Evolutionary conservation across 768 basidiomycete genomes (phyloP).

Genomic region (Naganishia friedmannii): DNA sequence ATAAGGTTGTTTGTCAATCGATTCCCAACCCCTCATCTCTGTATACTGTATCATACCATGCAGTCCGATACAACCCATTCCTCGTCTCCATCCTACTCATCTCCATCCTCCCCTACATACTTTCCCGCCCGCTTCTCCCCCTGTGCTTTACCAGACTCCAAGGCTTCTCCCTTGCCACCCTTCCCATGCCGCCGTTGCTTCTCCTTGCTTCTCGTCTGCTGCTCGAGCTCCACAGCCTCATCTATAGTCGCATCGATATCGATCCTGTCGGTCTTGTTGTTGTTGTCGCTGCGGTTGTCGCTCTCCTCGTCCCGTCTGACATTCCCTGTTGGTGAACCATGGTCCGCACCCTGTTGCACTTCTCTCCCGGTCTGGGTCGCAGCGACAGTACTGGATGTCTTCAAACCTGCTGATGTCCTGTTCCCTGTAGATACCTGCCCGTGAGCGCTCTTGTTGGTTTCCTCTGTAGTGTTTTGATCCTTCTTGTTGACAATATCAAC

Average conservation of each 20-base stretch:
- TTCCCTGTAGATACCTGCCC: not conserved
- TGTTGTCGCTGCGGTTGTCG: conserved; percentile 15
- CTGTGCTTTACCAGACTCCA: conserved; percentile 32
- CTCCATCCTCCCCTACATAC: conserved; percentile 1
- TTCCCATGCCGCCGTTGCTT: conserved; percentile 38
- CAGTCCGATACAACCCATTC: too few relatives aligned
- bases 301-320: not conserved
- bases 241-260: conserved; percentile 49
- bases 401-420: not conserved
- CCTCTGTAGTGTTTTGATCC: too few relatives aligned
- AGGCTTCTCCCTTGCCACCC: conserved; percentile 40
- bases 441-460: not conserved
- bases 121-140: conserved; percentile 27
- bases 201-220: conserved; percentile 38
- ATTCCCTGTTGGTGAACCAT: conserved; percentile 4
- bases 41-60: too few relatives aligned
- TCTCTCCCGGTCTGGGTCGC: not conserved
- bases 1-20: too few relatives aligned
- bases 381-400: not conserved
- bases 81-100: not conserved
- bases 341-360: not conserved
- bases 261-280: conserved; percentile 27
- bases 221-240: conserved; percentile 47
- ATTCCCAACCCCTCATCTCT: too few relatives aligned
- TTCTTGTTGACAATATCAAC: conserved; percentile 33